Conservation (phyloP, 2,329 filamentous ascomycete species). For the Penicillium corylophilum region DNA sequence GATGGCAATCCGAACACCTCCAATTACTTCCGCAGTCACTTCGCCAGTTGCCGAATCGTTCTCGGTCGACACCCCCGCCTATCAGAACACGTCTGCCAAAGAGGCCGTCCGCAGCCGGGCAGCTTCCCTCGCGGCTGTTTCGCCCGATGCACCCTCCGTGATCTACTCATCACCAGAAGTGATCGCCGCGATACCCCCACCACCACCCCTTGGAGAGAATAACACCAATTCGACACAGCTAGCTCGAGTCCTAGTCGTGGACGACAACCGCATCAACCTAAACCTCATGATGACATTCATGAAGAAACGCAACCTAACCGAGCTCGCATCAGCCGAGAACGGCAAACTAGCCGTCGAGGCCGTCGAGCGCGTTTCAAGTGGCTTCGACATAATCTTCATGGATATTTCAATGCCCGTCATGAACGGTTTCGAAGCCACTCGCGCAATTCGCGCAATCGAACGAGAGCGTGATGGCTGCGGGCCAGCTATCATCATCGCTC, state of each 20-base stretch:
- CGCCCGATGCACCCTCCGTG: constrained; percentile 5
- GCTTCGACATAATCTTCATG: constrained; percentile 50
- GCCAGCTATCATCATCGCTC: constrained; percentile 44
- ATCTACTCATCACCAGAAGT: constrained; percentile 6
- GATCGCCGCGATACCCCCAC: constrained; percentile 11
- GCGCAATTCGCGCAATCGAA: constrained; percentile 46
- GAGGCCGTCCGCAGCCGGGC: neutral
- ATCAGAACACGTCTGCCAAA: neutral
- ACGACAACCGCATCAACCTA: constrained; percentile 49
- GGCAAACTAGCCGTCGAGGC: constrained; percentile 46
- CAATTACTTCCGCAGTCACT: neutral
- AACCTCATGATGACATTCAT: constrained; percentile 46
- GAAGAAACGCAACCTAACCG: constrained; percentile 37
- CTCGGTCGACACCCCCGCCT: neutral
- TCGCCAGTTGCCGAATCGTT: neutral
- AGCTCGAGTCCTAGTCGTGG: constrained; percentile 43
- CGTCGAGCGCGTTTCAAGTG: constrained; percentile 30
- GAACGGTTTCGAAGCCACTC: constrained; percentile 50
- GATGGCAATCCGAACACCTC: constrained; percentile 11
- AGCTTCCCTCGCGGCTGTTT: neutral
- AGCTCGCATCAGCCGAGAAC: constrained; percentile 42
- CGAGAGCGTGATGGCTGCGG: constrained; percentile 32
- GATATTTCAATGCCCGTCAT: constrained; percentile 51
- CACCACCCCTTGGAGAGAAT: constrained; percentile 14
- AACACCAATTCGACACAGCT: constrained; percentile 7